A percentile compares a stretch with the other conserved stretches of the same genome.
These are phyloP conservation scores for Arachnomyces sp. DNA, from an alignment of 2,329 filamentous ascomycete genomes.

Conservation along the genomic window DNA sequence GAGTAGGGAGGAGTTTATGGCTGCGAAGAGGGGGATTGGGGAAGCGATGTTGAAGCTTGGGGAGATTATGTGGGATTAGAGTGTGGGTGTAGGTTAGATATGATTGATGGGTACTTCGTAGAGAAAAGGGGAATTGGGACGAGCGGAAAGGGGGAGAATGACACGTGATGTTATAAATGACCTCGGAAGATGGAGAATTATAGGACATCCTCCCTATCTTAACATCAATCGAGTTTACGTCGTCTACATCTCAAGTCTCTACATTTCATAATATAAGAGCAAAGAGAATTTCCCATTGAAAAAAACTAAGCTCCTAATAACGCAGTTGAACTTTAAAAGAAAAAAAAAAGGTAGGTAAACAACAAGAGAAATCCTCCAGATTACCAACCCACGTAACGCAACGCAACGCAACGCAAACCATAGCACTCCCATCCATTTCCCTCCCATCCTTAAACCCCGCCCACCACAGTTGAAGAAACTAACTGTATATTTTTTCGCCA, in stretches of 20 bases:
- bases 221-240: too few relatives aligned
- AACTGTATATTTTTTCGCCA: too few relatives aligned
- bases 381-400: conserved; percentile 1
- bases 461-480: neutral
- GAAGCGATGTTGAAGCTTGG: conserved; percentile 38
- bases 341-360: conserved; percentile 4
- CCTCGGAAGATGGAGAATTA: too few relatives aligned
- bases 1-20: conserved; percentile 39
- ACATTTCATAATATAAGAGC: too few relatives aligned
- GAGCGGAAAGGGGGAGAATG: neutral
- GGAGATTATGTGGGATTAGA: conserved; percentile 43
- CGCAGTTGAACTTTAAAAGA: conserved; percentile 9
- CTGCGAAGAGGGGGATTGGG: conserved; percentile 37
- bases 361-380: conserved; percentile 9
- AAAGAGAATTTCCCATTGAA: too few relatives aligned
- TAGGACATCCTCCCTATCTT: too few relatives aligned
- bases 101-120: neutral
- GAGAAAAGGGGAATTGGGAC: neutral
- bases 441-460: neutral
- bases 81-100: conserved; percentile 12
- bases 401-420: neutral
- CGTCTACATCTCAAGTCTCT: too few relatives aligned
- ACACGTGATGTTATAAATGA: too few relatives aligned
- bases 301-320: conserved; percentile 9
- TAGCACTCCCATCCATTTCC: neutral